Conservation (phyloP, 345 rosid species). For the Pseudoturritis turrita region DNA sequence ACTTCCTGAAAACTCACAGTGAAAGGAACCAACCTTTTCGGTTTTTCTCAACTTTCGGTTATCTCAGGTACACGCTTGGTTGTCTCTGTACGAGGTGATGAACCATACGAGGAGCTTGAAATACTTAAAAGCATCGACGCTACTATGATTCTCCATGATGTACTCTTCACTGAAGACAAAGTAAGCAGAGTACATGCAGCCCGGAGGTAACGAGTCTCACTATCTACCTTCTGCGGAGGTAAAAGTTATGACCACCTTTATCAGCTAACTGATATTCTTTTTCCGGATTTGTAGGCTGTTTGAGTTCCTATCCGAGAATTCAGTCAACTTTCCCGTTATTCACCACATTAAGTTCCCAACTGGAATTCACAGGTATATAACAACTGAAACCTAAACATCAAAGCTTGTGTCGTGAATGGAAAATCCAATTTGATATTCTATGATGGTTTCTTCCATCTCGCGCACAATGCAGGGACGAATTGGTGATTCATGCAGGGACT, state of each 20-base stretch:
- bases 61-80: conserved; percentile 84
- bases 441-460: conserved; percentile 12
- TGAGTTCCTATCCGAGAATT: conserved; percentile 70
- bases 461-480: conserved; percentile 62
- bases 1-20: neutral
- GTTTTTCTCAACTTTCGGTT: neutral
- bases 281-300: conserved; percentile 51
- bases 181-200: conserved; percentile 92
- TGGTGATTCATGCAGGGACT: conserved; percentile 86
- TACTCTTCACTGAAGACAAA: conserved; percentile 69
- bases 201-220: conserved; percentile 56
- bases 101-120: conserved; percentile 69
- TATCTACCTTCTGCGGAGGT: neutral
- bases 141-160: conserved; percentile 79
- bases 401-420: neutral
- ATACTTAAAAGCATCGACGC: conserved; percentile 64
- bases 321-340: conserved; percentile 74
- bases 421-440: neutral
- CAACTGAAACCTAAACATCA: neutral
- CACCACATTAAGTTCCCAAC: conserved; percentile 84
- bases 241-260: neutral
- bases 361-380: conserved; percentile 61
- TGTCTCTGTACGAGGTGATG: conserved; percentile 79
- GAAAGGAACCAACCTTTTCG: neutral
- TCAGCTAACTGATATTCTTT: neutral